Percentiles rank a stretch among this genome's conserved stretches.
Evolutionary conservation across 2,329 filamentous ascomycete species (phyloP).

Genomic region (Cercospora brassicicola): DNA sequence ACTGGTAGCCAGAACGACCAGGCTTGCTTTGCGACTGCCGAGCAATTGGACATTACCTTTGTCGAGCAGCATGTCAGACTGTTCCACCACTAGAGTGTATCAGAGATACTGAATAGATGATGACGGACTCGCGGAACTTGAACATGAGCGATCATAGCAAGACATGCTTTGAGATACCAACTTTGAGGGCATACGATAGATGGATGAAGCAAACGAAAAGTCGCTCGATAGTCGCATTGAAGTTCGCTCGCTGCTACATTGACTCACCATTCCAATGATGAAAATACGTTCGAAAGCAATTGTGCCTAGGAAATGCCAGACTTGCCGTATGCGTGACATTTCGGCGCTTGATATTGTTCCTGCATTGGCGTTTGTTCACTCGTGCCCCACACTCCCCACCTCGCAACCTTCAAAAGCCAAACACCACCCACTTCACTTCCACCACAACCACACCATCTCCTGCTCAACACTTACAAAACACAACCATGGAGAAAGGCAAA

Average conservation of each 20-base stretch:
- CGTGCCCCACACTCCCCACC: conserved; percentile 17
- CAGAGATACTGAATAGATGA: neutral
- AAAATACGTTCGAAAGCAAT: neutral
- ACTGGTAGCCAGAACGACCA: conserved; percentile 84
- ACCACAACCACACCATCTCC: neutral
- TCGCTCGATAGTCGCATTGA: neutral
- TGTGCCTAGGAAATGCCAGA: neutral
- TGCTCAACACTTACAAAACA: neutral
- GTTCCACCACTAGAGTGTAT: conserved; percentile 76
- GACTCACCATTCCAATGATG: neutral
- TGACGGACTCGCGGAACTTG: neutral
- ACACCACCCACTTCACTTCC: neutral
- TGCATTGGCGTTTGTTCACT: conserved; percentile 16
- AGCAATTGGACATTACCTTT: conserved; percentile 89
- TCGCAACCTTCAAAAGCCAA: neutral
- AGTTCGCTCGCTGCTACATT: neutral
- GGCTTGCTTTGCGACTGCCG: conserved; percentile 81
- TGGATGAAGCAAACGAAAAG: neutral
- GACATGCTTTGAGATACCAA: conserved; percentile 18
- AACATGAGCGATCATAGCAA: conserved; percentile 6
- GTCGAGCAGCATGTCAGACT: conserved; percentile 91
- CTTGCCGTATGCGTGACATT: conserved; percentile 5
- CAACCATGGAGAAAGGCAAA: conserved; percentile 37
- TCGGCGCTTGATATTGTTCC: conserved; percentile 22
- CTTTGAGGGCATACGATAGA: neutral